These are phyloP conservation scores for Fraxinus quadrangulata DNA, from an alignment of 257 asterid genomes.

Conservation along the genomic window DNA sequence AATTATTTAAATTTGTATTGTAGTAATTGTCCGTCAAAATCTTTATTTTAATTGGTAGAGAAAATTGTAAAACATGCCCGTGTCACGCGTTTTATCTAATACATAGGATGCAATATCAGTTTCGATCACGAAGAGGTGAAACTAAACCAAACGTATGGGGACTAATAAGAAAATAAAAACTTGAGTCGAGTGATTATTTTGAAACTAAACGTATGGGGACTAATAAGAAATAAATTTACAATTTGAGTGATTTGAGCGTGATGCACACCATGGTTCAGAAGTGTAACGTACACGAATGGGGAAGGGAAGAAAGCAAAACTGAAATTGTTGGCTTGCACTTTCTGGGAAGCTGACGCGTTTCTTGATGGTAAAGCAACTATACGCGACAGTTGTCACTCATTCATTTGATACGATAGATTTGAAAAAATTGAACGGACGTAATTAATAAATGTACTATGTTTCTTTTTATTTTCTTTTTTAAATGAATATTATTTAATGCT, in stretches of 20 bases:
- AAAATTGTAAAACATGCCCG: no score
- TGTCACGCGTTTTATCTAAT: not conserved
- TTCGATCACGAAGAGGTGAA: not conserved
- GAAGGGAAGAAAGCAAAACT: conserved; percentile 24
- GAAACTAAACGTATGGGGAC: not conserved
- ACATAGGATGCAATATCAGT: not conserved
- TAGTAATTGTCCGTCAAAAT: not conserved
- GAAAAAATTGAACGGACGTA: not conserved
- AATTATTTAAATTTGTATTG: no score
- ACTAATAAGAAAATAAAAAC: not conserved
- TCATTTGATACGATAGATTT: not conserved
- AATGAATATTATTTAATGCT: no score
- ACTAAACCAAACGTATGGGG: not conserved
- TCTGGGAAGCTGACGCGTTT: conserved; percentile 34
- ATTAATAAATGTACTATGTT: not conserved
- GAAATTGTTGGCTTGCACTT: conserved; percentile 31
- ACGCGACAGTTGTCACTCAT: conserved; percentile 1
- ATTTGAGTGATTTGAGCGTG: no score
- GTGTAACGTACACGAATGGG: conserved; percentile 17
- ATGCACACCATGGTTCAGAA: no score
- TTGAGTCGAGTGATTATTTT: not conserved
- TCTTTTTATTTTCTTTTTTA: not conserved
- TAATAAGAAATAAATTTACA: not conserved
- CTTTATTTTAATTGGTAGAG: not conserved
- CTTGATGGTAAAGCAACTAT: conserved; percentile 31